Conservation (phyloP, 2,329 filamentous ascomycete species). For the Biscogniauxia mediterranea region DNA sequence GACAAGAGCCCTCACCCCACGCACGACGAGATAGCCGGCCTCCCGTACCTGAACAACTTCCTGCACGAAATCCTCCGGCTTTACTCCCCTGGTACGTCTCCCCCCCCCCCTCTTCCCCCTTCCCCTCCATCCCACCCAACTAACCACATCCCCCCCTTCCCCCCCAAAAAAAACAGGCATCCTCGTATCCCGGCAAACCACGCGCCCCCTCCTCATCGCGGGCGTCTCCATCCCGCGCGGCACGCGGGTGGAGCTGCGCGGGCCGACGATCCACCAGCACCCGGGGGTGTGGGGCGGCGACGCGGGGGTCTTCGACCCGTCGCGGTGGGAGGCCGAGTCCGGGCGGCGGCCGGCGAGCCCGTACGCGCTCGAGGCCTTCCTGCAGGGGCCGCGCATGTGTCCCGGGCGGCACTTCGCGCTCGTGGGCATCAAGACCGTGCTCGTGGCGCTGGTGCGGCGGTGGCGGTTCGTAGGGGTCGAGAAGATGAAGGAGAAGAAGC, state of each 20-base stretch:
- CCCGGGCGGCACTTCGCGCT: slow-evolving; percentile 26
- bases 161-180: background rate
- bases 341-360: slow-evolving; percentile 26
- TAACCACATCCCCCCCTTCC: background rate
- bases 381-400: slow-evolving; percentile 29
- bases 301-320: slow-evolving; percentile 20
- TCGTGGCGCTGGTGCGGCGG: slow-evolving; percentile 23
- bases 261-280: slow-evolving; percentile 18
- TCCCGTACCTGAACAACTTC: slow-evolving; percentile 37
- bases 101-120: background rate
- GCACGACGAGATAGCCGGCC: slow-evolving; percentile 28
- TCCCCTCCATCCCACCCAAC: background rate
- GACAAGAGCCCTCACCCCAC: slow-evolving; percentile 15
- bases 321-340: slow-evolving; percentile 26
- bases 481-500: background rate
- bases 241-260: slow-evolving; percentile 24
- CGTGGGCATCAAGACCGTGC: slow-evolving; percentile 24
- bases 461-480: slow-evolving; percentile 25
- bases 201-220: slow-evolving; percentile 19
- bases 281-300: slow-evolving; percentile 24
- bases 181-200: slow-evolving; percentile 12
- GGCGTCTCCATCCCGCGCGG: slow-evolving; percentile 25
- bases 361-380: slow-evolving; percentile 28
- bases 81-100: slow-evolving; percentile 31
- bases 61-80: slow-evolving; percentile 35